Evolutionary conservation across 139 green algal genomes (phyloP).

Genomic region (Pseudopediastrum boryanum): DNA sequence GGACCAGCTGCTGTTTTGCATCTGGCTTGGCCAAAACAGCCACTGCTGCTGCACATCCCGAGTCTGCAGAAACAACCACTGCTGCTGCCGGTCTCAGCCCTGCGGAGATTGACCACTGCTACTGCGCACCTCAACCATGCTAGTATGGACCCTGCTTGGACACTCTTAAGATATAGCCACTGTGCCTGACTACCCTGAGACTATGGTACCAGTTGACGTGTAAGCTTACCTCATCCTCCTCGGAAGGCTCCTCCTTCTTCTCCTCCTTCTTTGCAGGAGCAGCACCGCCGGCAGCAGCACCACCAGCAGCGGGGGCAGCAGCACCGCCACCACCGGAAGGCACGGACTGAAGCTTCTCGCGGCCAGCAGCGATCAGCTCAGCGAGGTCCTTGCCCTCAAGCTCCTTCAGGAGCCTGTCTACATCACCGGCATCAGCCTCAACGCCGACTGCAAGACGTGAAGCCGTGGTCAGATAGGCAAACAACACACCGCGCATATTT

Average conservation of each 20-base stretch:
- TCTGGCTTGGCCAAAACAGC: too few species aligned
- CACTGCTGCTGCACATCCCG: too few species aligned
- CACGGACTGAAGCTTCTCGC: conserved; percentile 78
- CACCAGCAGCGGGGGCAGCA: conserved; percentile 39
- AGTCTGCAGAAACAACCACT: too few species aligned
- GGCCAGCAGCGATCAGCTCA: conserved; percentile 48
- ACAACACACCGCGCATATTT: too few species aligned
- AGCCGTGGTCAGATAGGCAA: not conserved
- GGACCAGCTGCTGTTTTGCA: too few species aligned
- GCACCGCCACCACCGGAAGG: conserved; percentile 57
- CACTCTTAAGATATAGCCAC: too few species aligned
- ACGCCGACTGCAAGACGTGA: conserved; percentile 57
- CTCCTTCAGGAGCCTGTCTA: conserved; percentile 73
- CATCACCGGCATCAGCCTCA: conserved; percentile 68
- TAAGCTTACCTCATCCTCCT: conserved; percentile 51
- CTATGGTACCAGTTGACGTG: too few species aligned
- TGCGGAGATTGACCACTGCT: too few species aligned
- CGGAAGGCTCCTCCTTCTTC: conserved; percentile 66
- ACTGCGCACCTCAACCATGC: too few species aligned
- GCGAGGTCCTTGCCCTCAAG: conserved; percentile 76
- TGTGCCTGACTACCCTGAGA: too few species aligned
- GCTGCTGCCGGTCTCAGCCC: too few species aligned
- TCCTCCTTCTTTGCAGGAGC: conserved; percentile 64
- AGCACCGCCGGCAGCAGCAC: conserved; percentile 39
- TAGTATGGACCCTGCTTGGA: too few species aligned